Conservation (phyloP, 768 basidiomycete genomes). For the Phanerochaete sordida region DNA sequence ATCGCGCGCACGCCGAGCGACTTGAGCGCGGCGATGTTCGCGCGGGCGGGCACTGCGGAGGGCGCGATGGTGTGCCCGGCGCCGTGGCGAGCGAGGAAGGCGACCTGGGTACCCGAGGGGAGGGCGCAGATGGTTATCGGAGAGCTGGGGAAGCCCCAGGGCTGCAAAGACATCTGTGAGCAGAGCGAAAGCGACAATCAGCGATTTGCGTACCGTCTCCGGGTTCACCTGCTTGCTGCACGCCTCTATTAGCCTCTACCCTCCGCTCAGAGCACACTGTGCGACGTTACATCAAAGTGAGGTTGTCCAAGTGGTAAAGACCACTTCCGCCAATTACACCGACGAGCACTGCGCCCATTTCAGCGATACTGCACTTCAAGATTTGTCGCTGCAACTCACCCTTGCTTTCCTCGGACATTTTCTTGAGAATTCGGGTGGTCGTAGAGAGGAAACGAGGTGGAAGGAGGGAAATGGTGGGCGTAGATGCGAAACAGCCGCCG, state of each 20-base stretch:
- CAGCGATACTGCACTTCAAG: not conserved
- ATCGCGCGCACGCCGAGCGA: slow-evolving; percentile 85
- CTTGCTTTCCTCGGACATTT: slow-evolving; percentile 6
- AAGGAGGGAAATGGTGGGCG: not conserved
- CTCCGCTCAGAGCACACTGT: not conserved
- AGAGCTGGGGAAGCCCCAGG: slow-evolving; percentile 90
- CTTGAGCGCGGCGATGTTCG: slow-evolving; percentile 96
- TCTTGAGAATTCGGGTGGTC: not conserved
- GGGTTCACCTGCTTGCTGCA: slow-evolving; percentile 71
- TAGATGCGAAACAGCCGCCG: not conserved
- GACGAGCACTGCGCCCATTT: slow-evolving; percentile 53
- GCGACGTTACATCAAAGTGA: slow-evolving; percentile 73
- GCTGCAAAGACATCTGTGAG: slow-evolving; percentile 41
- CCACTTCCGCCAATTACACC: slow-evolving; percentile 93
- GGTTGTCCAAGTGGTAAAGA: slow-evolving; percentile 88
- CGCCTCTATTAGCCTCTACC: not conserved
- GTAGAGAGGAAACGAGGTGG: not conserved
- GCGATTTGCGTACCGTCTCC: slow-evolving; percentile 61
- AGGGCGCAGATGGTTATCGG: slow-evolving; percentile 91
- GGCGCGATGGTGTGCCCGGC: slow-evolving; percentile 75
- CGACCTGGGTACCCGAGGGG: slow-evolving; percentile 74
- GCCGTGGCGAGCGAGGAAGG: slow-evolving; percentile 93
- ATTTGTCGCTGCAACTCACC: not conserved
- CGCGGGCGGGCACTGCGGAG: slow-evolving; percentile 76
- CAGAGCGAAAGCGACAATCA: not conserved